Evolutionary conservation across 1,284 basidiomycete genomes (phyloP), one percentile per base, ranked within the genome.

Genomic region (Vanrija sp.): DNA sequence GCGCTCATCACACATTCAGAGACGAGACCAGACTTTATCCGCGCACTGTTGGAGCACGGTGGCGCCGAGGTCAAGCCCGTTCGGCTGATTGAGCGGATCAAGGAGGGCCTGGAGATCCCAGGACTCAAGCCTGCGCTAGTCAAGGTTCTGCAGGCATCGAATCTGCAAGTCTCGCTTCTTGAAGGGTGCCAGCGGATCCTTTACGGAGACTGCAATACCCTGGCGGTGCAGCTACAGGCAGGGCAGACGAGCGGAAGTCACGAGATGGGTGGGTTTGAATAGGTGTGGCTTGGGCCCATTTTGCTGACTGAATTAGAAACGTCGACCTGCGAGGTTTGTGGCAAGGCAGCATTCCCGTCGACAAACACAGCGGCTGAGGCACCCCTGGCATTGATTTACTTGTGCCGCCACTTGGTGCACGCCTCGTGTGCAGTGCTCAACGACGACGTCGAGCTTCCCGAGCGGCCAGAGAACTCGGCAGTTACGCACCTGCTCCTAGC

Each of bases 11-110:
- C 83, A 57, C 98, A 98, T 69, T 95, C 95, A 0, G 95, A 98
- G 75, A 92, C 90, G 16, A 81, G 91, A 56, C 96, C 95, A 88
- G 90, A 86, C 0, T 98, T 98, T 78, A 98, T 99, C 50, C 87
- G 93, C 3, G 95, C 89, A 1, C 78, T 99, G 8, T 80, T 96
- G 5, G 94, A 98, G 78, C 96, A 97, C 61, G 91, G 98, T 38
- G 95, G 95, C 7, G 86, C 91, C 1, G 93, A 98, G 68, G 96
- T 98, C 67, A 89, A 96, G 67, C 95, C 96, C 1, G 88, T 98
- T 49, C 85, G 92, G 0, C 82, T 98, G 44, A 96, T 99, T 52
- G 83, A 91, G 7, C 83, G 94, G 14, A 98, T 99, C 78, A 88
- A 89, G 78, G 91, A 97, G 64, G 95, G 96, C 0, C 81, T 98